Conservation (phyloP, 495 filamentous ascomycete genomes). For the Echria macrotheca region DNA sequence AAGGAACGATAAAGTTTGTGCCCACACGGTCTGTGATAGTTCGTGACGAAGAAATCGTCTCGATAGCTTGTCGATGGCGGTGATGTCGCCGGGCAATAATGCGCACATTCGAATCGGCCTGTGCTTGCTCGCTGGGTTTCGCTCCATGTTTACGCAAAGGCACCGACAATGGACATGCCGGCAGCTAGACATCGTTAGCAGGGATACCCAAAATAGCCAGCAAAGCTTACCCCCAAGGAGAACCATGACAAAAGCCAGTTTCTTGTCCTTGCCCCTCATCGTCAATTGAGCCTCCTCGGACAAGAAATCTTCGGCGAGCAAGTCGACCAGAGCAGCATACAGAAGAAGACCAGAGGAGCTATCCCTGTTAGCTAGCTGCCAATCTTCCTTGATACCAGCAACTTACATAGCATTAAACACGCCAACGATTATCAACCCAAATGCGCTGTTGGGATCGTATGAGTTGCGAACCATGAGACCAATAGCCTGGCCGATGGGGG, state of each 20-base stretch:
- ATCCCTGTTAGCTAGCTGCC: conserved; percentile 3
- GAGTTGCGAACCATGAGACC: conserved; percentile 50
- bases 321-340: conserved; percentile 57
- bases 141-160: conserved; percentile 33
- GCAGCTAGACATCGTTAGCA: too few relatives aligned
- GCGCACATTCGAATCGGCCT: conserved; percentile 5
- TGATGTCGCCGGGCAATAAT: neutral
- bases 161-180: conserved; percentile 62
- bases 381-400: neutral
- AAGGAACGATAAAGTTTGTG: too few relatives aligned
- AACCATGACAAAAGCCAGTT: conserved; percentile 35
- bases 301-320: conserved; percentile 60
- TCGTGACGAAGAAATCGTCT: neutral
- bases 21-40: too few relatives aligned
- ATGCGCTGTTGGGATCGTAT: conserved; percentile 60
- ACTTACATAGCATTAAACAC: conserved; percentile 63
- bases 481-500: conserved; percentile 56
- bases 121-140: neutral
- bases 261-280: conserved; percentile 43
- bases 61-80: neutral
- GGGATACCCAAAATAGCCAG: too few relatives aligned
- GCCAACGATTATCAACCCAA: conserved; percentile 62
- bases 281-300: conserved; percentile 45
- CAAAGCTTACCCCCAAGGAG: conserved; percentile 36
- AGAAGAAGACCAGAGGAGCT: conserved; percentile 55